Base-by-base conservation (phyloP, 2,329 filamentous ascomycete genomes). In the Colletotrichum australisinense region DNA sequence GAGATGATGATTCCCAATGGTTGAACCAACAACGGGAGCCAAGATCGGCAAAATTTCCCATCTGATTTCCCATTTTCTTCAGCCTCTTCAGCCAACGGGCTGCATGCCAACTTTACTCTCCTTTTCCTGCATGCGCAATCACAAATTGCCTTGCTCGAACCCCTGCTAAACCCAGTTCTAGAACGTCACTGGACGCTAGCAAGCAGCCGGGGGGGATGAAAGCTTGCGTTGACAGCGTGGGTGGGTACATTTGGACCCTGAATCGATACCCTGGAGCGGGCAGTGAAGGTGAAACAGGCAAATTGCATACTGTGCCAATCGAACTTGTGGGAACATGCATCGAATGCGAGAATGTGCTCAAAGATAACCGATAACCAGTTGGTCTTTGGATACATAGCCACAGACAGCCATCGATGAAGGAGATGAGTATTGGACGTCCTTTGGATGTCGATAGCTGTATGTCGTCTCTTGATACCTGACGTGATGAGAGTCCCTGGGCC, bases 211-310 rank as follows among this genome's bases (percentile, higher is more conserved):
- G 14, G 35, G 35, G 8, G 19, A 5, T n/a, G 24, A 59, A 63
- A 63, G 59, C 59, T 63, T 52, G 59, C 59, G 42, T 52, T 52
- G 60, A 52, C 42, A 52, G 42, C 26, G 9, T n/a, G n/a, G 28
- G 46, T 53, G 19, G 16, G 9, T 57, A 57, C 5, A 14, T 14
- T 22, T 24, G 42, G 28, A 49, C 14, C 46, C 60, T 63, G 60
- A 53, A 52, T 52, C 28, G 28, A 63, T 26, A 14, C 46, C 28
- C n/a, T 24, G 60, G 16, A 53, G 42, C 14, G 30, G 30, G 30
- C 30, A 42, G 35, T 16, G 35, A 46, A 46, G 42, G 42, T 46
- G 42, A 46, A 46, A 46, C 42, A 46, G 16, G 42, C 14, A 46
- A 19, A 46, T 46, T 46, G 42, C 42, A 46, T 19, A 19, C 30